Percentiles rank a stretch among this genome's conserved stretches.
These are phyloP conservation scores for Russula ochroleuca DNA, from an alignment of 768 basidiomycete genomes.

Conservation along the genomic window DNA sequence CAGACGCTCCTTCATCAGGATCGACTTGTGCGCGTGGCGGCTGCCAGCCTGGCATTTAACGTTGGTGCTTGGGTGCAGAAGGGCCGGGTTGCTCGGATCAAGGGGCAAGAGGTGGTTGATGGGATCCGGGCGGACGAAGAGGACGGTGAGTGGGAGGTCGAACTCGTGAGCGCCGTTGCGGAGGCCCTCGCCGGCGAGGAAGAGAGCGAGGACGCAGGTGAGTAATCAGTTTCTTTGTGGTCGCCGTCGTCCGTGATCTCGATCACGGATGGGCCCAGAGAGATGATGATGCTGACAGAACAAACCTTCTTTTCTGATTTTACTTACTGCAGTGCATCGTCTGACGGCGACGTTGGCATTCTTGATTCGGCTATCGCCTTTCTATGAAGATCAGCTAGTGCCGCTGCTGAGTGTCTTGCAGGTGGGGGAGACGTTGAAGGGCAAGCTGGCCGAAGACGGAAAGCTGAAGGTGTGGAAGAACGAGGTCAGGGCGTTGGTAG, in stretches of 20 bases:
- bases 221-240: slow-evolving; percentile 32
- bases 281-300: background rate
- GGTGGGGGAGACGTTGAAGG: slow-evolving; percentile 48
- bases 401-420: slow-evolving; percentile 70
- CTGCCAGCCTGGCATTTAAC: slow-evolving; percentile 80
- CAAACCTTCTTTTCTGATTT: background rate
- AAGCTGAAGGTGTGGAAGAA: slow-evolving; percentile 57
- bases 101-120: slow-evolving; percentile 30
- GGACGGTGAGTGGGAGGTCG: slow-evolving; percentile 84
- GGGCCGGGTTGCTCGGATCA: slow-evolving; percentile 45
- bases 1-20: slow-evolving; percentile 67
- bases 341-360: slow-evolving; percentile 74
- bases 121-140: slow-evolving; percentile 43
- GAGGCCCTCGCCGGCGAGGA: slow-evolving; percentile 75
- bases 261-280: background rate
- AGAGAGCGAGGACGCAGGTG: slow-evolving; percentile 75
- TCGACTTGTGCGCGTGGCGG: slow-evolving; percentile 63
- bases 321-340: slow-evolving; percentile 71
- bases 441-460: slow-evolving; percentile 50
- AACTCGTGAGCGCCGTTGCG: slow-evolving; percentile 76
- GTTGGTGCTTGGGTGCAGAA: slow-evolving; percentile 62
- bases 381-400: slow-evolving; percentile 48
- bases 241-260: background rate
- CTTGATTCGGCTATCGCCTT: slow-evolving; percentile 70
- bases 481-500: slow-evolving; percentile 59